Evolutionary conservation across 805 yeast species (phyloP).

Genomic region (Candida ponderosae): DNA sequence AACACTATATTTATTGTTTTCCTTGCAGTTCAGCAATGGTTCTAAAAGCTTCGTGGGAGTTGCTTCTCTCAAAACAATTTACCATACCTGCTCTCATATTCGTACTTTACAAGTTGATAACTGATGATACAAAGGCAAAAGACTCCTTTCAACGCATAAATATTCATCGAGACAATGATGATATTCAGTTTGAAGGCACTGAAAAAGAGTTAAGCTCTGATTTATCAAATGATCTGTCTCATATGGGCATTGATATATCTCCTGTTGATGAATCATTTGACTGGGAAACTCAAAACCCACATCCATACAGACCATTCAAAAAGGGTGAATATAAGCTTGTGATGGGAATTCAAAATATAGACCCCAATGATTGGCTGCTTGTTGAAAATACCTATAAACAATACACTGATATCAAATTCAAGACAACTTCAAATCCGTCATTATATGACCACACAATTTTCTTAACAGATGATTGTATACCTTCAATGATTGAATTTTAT

Average conservation of each 20-base stretch:
- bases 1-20: no score
- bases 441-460: conserved; percentile 27
- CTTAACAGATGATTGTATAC: conserved; percentile 21
- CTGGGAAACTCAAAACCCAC: conserved; percentile 37
- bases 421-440: conserved; percentile 24
- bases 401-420: conserved; percentile 31
- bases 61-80: no score
- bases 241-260: conserved; percentile 10
- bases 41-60: no score
- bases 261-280: conserved; percentile 30
- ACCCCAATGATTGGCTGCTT: conserved; percentile 48
- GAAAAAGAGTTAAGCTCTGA: conserved; percentile 3
- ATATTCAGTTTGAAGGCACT: no score
- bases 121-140: no score
- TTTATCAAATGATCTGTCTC: neutral
- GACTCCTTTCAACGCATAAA: no score
- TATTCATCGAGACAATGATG: no score
- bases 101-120: no score
- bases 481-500: conserved; percentile 48
- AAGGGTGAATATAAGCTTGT: conserved; percentile 52
- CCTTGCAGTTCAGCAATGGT: no score
- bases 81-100: no score
- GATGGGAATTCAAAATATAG: conserved; percentile 47
- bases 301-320: conserved; percentile 50
- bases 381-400: conserved; percentile 53